phyloP scores from a whole-genome alignment of 768 basidiomycete genomes.

The Kwoniella sp. region DNA sequence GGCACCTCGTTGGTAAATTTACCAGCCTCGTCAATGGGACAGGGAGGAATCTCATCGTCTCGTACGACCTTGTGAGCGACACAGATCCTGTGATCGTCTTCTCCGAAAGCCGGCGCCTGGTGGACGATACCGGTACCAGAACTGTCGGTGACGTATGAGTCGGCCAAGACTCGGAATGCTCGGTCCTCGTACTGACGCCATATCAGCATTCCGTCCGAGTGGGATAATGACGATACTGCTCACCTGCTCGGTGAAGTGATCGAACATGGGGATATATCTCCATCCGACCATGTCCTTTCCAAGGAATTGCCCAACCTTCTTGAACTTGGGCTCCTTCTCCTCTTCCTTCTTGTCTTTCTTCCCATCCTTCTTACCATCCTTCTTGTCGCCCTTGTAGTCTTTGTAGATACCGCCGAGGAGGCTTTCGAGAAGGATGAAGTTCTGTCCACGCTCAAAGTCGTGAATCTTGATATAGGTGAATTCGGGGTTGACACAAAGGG shows the following conservation, averaged over 20 bases:
- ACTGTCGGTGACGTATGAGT: conserved; percentile 86
- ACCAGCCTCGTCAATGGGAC: conserved; percentile 87
- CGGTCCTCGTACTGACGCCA: conserved; percentile 75
- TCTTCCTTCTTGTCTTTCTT: conserved; percentile 3
- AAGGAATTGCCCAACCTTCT: conserved; percentile 79
- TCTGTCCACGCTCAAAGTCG: conserved; percentile 76
- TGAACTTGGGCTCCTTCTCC: conserved; percentile 87
- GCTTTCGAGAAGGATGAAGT: conserved; percentile 86
- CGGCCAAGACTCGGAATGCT: conserved; percentile 81
- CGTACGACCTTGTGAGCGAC: conserved; percentile 76
- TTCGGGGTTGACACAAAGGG: conserved; percentile 91
- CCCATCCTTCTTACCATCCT: conserved; percentile 71
- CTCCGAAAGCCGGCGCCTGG: conserved; percentile 96
- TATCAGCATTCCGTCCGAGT: not conserved
- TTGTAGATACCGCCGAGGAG: conserved; percentile 87
- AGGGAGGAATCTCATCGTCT: conserved; percentile 89
- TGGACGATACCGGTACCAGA: conserved; percentile 98
- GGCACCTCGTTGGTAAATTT: conserved; percentile 81
- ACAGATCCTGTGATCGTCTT: conserved; percentile 94
- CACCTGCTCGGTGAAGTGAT: conserved; percentile 93
- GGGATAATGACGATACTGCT: conserved; percentile 20
- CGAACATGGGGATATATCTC: conserved; percentile 90
- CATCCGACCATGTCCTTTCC: conserved; percentile 93
- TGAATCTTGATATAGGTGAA: conserved; percentile 95
- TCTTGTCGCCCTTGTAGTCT: conserved; percentile 47